Evolutionary conservation across 257 asterid species (phyloP).

Genomic region (Solanum paucissectum): DNA sequence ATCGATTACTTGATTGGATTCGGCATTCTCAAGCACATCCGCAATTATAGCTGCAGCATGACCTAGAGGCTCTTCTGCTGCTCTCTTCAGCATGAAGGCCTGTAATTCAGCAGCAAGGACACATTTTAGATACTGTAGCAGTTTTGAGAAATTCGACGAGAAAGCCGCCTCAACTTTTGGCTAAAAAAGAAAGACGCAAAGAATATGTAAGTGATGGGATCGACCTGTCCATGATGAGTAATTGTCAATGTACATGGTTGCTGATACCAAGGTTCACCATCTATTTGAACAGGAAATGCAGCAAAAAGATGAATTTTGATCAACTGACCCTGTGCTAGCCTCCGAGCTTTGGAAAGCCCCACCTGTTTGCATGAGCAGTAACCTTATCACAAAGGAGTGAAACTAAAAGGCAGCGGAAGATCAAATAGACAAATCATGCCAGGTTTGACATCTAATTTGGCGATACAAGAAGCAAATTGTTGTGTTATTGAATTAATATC

Average conservation of each 20-base stretch:
- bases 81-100: slow-evolving; percentile 98
- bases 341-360: slow-evolving; percentile 90
- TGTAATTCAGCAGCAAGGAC: slow-evolving; percentile 5
- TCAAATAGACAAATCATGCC: background rate
- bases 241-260: slow-evolving; percentile 74
- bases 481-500: background rate
- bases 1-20: slow-evolving; percentile 59
- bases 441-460: background rate
- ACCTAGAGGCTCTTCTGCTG: slow-evolving; percentile 97
- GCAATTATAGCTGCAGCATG: slow-evolving; percentile 93
- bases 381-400: background rate
- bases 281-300: slow-evolving; percentile 87
- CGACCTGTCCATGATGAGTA: slow-evolving; percentile 92
- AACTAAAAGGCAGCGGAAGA: background rate
- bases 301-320: slow-evolving; percentile 85
- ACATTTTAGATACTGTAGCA: background rate
- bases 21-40: slow-evolving; percentile 95
- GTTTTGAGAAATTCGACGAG: background rate
- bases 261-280: slow-evolving; percentile 99
- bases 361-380: slow-evolving; percentile 38
- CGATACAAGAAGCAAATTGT: background rate
- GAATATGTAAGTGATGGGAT: background rate
- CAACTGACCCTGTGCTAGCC: slow-evolving; percentile 92
- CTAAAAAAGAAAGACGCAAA: background rate
- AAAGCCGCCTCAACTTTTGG: background rate